Base-by-base conservation (phyloP, 2,329 filamentous ascomycete species). In the Neonectria neomacrospora region DNA sequence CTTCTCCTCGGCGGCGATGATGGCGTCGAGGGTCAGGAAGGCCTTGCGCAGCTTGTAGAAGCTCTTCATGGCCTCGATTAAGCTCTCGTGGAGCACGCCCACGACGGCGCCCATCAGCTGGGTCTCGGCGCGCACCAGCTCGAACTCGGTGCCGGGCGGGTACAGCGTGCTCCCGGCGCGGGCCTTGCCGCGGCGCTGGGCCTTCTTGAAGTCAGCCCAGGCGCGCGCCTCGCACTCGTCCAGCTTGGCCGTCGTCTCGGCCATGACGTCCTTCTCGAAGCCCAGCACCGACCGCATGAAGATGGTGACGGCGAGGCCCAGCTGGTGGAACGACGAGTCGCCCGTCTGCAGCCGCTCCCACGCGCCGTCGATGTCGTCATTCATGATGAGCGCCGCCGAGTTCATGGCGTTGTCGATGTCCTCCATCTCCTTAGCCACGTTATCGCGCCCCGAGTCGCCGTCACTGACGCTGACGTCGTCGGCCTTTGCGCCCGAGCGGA, bases 11-110 rank as follows among this genome's bases (percentile, higher is more conserved):
- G 90, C 86, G 64, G 91, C 86, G 74, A 94, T 85, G 58, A 99
- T 92, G 10, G 85, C 85, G 72, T 97, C 91, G 3, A 99, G 82
- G 0, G 93, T 91, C 41, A 93, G 81, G 73, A 92, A 98, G 0
- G 95, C 95, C 76, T 96, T 97, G 65, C 95, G 86, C 70, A 98
- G 80, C 78, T 96, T 97, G 75, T 97, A 96, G 74, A 98, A 98
- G 6, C 93, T 93, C 78, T 91, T 93, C 77, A 98, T 87, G 16
- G 90, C 93, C 77, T 98, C 96, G 0, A 94, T 95, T 71, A 98
- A 80, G 75, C 92, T 97, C 81, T 98, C 96, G 69, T 96, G 96
- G 71, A 98, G 81, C 16, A 98, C 92, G 0, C 89, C 93, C 1
- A 97, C 89, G 1, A 99, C 90, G 0, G 94, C 94, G 60, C 88